Base-by-base conservation (phyloP, 805 yeast genomes). In the Yamadazyma sp. region DNA sequence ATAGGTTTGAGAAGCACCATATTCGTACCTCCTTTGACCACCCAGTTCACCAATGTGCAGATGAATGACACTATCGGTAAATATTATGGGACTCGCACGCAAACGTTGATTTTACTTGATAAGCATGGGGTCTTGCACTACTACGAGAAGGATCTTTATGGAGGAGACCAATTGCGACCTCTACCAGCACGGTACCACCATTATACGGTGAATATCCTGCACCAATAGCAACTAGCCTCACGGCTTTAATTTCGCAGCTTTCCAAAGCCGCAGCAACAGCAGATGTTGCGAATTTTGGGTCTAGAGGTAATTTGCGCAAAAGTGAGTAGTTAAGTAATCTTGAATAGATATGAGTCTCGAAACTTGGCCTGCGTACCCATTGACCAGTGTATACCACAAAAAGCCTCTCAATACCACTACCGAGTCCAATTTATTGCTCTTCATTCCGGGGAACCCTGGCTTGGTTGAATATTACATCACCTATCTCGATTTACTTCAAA, bases 11-110 rank as follows among this genome's bases (percentile, higher is more conserved):
- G 70, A 29, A 62, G 73, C 20, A 75, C 85, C 3, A 78, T 89
- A 4, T 87, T 80, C 52, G 74, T 89, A 7, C 95, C 95, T 2
- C 87, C 88, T 0, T 52, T 84, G 27, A 55, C 58, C 28, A 55
- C 63, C 13, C 43, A 42, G 5, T 23, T 42, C 19, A 26, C 32
- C 9, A 28, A 14, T 3, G 40, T 26, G 12, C 36, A 38, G 11
- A 31, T 32, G 30, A 47, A 41, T 32, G 21, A 28, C 12, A 47
- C 52, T 2, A 42, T 68, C 11, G 87, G 88, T 0, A 58, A 66
- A 15, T 79, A 68, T 50, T 90, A 88, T 54, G 96, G 96, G 0
- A 89, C 97, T 0, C 64, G 96, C 38, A 85, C 96, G 0, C 96
- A 89, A 56, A 87, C 95, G 0, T 74, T 88, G 2, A 69, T 88